Evolutionary conservation across 2,329 filamentous ascomycete genomes (phyloP).

Genomic region (Hypoxylon sp.): DNA sequence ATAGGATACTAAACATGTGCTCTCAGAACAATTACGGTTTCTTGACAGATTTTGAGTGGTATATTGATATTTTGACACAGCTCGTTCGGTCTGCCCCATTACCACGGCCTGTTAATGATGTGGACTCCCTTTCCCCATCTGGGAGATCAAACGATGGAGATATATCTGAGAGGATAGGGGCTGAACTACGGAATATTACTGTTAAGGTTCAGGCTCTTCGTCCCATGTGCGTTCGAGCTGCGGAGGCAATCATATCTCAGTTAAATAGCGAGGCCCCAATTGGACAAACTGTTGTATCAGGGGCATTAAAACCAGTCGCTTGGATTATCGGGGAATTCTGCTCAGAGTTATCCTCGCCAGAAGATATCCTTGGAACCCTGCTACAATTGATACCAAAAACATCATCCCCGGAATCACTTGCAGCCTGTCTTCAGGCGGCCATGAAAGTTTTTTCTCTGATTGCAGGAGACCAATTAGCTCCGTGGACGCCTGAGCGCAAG

Average conservation of each 20-base stretch:
- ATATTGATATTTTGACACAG: constrained; percentile 90
- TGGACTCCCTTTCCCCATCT: constrained; percentile 52
- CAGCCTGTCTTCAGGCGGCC: constrained; percentile 84
- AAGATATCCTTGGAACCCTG: constrained; percentile 80
- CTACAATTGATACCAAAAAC: constrained; percentile 75
- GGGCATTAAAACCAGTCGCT: constrained; percentile 80
- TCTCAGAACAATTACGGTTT: constrained; percentile 89
- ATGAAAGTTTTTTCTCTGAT: constrained; percentile 87
- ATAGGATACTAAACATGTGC: constrained; percentile 89
- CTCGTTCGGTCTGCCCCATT: constrained; percentile 79
- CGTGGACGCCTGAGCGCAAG: constrained; percentile 82
- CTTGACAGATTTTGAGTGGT: constrained; percentile 96
- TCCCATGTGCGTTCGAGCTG: constrained; percentile 83
- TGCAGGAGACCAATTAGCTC: constrained; percentile 73
- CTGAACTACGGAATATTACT: constrained; percentile 89
- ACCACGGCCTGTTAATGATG: constrained; percentile 59
- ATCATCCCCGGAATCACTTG: constrained; percentile 76
- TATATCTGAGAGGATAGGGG: constrained; percentile 81
- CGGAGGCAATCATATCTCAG: constrained; percentile 80
- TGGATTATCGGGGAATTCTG: constrained; percentile 95
- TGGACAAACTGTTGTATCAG: constrained; percentile 71
- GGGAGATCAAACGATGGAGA: constrained; percentile 58
- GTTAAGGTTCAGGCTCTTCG: constrained; percentile 92
- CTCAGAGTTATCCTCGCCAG: constrained; percentile 76
- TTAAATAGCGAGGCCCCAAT: constrained; percentile 67